Conservation (phyloP, 768 basidiomycete species). For the Trichaptum fuscoviolaceum region DNA sequence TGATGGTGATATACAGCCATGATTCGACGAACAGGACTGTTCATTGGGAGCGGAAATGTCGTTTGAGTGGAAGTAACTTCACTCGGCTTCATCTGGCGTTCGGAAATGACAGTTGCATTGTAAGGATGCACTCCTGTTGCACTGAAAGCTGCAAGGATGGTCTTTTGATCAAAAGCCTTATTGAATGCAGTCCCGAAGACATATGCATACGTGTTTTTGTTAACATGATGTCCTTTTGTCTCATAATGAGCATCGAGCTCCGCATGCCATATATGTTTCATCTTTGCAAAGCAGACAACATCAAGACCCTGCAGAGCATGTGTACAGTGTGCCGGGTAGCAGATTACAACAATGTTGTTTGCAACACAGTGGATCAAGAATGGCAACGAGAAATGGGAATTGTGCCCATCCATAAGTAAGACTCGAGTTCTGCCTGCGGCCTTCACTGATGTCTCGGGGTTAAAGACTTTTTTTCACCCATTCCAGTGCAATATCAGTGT, state of each 20-base stretch:
- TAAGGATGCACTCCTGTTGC: slow-evolving; percentile 28
- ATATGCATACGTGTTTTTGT: slow-evolving; percentile 24
- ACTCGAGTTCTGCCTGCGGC: slow-evolving; percentile 25
- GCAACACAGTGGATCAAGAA: slow-evolving; percentile 28
- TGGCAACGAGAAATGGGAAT: slow-evolving; percentile 30
- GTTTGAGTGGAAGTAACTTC: slow-evolving; percentile 21
- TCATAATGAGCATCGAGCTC: slow-evolving; percentile 15
- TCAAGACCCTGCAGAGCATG: slow-evolving; percentile 40
- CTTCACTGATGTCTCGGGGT: slow-evolving; percentile 30
- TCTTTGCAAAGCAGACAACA: slow-evolving; percentile 36
- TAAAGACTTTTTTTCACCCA: slow-evolving; percentile 29
- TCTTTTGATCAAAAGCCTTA: slow-evolving; percentile 23
- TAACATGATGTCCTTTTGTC: slow-evolving; percentile 9
- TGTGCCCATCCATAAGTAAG: slow-evolving; percentile 38
- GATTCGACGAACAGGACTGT: slow-evolving; percentile 18
- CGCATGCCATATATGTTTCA: slow-evolving; percentile 27
- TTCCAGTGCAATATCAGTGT: slow-evolving; percentile 18
- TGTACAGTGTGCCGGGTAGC: slow-evolving; percentile 36
- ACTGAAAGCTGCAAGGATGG: slow-evolving; percentile 25
- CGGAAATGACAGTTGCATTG: slow-evolving; percentile 21
- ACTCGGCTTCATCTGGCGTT: slow-evolving; percentile 25
- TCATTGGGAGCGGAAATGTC: slow-evolving; percentile 22
- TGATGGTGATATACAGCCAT: slow-evolving; percentile 10
- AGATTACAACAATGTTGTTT: slow-evolving; percentile 34
- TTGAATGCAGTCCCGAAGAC: slow-evolving; percentile 25